A percentile compares a stretch with the other conserved stretches of the same genome.
Conservation (phyloP, 331 rosid genomes). For the Pyrus hybrid region DNA sequence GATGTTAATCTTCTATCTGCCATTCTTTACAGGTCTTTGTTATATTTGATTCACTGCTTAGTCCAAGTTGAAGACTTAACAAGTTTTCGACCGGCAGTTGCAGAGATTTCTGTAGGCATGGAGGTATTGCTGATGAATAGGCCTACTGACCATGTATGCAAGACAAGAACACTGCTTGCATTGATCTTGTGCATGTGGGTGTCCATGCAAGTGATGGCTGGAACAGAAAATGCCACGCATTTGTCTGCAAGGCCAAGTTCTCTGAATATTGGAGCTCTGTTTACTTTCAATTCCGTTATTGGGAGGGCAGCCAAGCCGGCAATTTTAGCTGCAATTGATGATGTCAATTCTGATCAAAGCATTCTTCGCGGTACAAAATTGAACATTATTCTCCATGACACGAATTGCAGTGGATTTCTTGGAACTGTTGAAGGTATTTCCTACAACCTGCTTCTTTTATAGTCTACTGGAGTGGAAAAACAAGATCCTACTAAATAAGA, state of each 20-base stretch:
- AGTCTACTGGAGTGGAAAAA: background rate
- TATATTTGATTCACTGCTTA: background rate
- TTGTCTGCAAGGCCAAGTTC: constrained; percentile 27
- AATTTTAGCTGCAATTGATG: constrained; percentile 59
- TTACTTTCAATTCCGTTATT: constrained; percentile 61
- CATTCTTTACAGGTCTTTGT: constrained; percentile 24
- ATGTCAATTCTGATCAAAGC: constrained; percentile 56
- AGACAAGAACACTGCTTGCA: constrained; percentile 16
- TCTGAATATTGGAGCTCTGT: constrained; percentile 66
- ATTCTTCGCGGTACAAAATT: constrained; percentile 47
- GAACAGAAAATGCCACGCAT: constrained; percentile 32
- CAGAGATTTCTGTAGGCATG: constrained; percentile 21
- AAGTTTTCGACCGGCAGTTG: constrained; percentile 1
- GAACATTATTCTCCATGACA: constrained; percentile 43
- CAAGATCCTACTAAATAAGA: background rate
- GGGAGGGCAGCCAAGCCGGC: constrained; percentile 83
- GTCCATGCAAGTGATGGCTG: constrained; percentile 38
- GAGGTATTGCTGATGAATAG: constrained; percentile 21
- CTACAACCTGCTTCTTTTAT: constrained; percentile 1
- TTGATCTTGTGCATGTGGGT: constrained; percentile 44
- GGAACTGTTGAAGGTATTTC: constrained; percentile 86
- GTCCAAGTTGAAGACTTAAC: constrained; percentile 16
- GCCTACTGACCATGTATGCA: constrained; percentile 1
- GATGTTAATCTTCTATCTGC: constrained; percentile 16
- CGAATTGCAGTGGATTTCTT: constrained; percentile 83